phyloP scores from a whole-genome alignment of 1,284 basidiomycete species.

The Marasmius sp. region DNA sequence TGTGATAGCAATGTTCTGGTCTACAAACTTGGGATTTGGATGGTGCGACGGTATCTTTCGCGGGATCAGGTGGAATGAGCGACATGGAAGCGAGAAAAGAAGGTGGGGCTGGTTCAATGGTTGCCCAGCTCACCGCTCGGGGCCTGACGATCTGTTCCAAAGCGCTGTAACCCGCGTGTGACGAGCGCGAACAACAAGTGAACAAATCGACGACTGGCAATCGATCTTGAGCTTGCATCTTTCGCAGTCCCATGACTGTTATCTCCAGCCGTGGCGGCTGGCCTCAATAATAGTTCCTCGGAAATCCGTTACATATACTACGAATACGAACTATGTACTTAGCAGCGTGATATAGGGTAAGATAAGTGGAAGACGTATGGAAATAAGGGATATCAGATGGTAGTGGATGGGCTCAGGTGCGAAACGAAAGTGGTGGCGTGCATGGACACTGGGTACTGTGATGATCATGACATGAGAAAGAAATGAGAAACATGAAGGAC shows the following conservation, averaged over 20 bases:
- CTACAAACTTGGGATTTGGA: slow-evolving; percentile 41
- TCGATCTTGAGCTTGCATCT: too few relatives aligned
- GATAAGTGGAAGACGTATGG: neutral
- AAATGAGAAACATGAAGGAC: slow-evolving; percentile 17
- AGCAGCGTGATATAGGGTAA: neutral
- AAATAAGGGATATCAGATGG: neutral
- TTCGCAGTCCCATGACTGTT: neutral
- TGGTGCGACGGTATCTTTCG: slow-evolving; percentile 25
- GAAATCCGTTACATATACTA: neutral
- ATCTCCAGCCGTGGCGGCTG: too few relatives aligned
- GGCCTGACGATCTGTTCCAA: slow-evolving; percentile 12
- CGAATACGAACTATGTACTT: neutral
- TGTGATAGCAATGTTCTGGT: slow-evolving; percentile 74
- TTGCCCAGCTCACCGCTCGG: slow-evolving; percentile 15
- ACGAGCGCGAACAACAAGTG: neutral
- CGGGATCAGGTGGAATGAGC: slow-evolving; percentile 45
- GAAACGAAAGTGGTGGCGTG: slow-evolving; percentile 8
- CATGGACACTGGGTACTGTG: slow-evolving; percentile 10
- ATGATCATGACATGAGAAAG: slow-evolving; percentile 9
- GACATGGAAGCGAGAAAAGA: slow-evolving; percentile 39
- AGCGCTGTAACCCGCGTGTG: neutral
- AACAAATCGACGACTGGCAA: neutral
- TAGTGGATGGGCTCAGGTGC: neutral
- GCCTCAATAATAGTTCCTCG: neutral
- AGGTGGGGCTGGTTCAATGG: neutral